These are phyloP conservation scores for Globisporangium lucens DNA, from an alignment of 352 stramenopile species.

Conservation along the genomic window DNA sequence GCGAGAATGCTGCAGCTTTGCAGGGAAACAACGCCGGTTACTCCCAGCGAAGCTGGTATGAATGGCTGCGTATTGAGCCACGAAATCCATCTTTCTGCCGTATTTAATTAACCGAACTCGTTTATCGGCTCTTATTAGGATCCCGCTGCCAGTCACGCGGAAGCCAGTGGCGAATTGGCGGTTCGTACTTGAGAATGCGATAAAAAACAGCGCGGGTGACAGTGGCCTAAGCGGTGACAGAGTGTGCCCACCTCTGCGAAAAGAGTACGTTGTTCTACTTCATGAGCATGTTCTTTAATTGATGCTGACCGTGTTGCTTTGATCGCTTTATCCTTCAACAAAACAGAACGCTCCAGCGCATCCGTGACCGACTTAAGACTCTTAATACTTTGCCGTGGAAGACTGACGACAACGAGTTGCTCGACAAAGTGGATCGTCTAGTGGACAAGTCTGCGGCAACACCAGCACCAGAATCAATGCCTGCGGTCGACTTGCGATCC, in stretches of 20 bases:
- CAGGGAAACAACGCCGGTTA: slow-evolving; percentile 36
- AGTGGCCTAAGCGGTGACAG: slow-evolving; percentile 3
- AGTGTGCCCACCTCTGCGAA: slow-evolving; percentile 33
- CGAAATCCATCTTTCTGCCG: not conserved
- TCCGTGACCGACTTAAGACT: slow-evolving; percentile 55
- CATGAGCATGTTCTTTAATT: not conserved
- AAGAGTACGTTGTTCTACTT: slow-evolving; percentile 25
- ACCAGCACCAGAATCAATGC: not conserved
- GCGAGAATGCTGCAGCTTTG: slow-evolving; percentile 40
- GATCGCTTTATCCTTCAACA: not conserved
- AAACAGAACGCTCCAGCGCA: slow-evolving; percentile 51
- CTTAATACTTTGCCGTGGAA: slow-evolving; percentile 51
- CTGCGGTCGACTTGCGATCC: not conserved
- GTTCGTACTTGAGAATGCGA: slow-evolving; percentile 58
- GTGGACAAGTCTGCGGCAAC: not conserved
- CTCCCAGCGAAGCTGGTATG: slow-evolving; percentile 46
- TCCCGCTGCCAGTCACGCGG: slow-evolving; percentile 46
- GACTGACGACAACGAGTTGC: slow-evolving; percentile 46
- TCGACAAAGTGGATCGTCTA: slow-evolving; percentile 26
- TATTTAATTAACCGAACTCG: not conserved
- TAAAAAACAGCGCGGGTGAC: slow-evolving; percentile 8
- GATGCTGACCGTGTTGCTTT: not conserved
- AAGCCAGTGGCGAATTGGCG: slow-evolving; percentile 70
- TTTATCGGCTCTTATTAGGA: slow-evolving; percentile 24
- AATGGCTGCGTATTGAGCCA: not conserved